A percentile compares a stretch with the other conserved stretches of the same genome.
Conservation (phyloP, 768 basidiomycete genomes). For the Russula compacta region DNA sequence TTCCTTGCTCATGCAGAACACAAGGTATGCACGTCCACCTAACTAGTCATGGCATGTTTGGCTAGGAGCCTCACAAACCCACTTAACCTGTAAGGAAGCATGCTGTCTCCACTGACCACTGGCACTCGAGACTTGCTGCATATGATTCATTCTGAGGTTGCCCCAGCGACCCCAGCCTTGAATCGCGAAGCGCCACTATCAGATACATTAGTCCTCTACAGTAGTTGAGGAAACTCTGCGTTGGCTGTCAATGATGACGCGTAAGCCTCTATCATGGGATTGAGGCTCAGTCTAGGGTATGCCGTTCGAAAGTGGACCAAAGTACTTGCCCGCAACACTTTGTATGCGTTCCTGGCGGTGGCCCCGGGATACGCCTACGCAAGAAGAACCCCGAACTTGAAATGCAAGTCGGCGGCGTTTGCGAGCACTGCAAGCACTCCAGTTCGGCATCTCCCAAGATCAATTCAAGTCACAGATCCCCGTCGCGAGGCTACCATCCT, state of each 20-base stretch:
- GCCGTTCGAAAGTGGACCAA: not conserved
- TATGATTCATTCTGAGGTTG: not conserved
- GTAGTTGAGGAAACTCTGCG: not conserved
- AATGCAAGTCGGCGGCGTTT: not conserved
- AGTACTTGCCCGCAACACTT: too few relatives aligned
- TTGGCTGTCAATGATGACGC: not conserved
- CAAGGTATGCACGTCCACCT: too few relatives aligned
- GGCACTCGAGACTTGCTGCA: too few relatives aligned
- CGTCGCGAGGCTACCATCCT: not conserved
- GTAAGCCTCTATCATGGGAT: not conserved
- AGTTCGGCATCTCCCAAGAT: not conserved
- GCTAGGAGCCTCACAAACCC: too few relatives aligned
- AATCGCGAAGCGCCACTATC: not conserved
- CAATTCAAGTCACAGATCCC: not conserved
- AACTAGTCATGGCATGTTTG: too few relatives aligned
- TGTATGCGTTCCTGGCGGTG: too few relatives aligned
- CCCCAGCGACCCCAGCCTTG: not conserved
- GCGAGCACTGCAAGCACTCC: not conserved
- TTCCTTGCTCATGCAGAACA: too few relatives aligned
- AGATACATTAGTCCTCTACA: not conserved
- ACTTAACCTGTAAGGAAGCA: too few relatives aligned
- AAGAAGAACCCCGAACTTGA: not conserved
- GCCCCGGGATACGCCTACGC: too few relatives aligned
- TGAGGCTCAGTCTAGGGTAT: not conserved
- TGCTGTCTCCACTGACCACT: too few relatives aligned